Base-by-base conservation (phyloP, 148 eudicot species). In the Spergularia bocconei region DNA sequence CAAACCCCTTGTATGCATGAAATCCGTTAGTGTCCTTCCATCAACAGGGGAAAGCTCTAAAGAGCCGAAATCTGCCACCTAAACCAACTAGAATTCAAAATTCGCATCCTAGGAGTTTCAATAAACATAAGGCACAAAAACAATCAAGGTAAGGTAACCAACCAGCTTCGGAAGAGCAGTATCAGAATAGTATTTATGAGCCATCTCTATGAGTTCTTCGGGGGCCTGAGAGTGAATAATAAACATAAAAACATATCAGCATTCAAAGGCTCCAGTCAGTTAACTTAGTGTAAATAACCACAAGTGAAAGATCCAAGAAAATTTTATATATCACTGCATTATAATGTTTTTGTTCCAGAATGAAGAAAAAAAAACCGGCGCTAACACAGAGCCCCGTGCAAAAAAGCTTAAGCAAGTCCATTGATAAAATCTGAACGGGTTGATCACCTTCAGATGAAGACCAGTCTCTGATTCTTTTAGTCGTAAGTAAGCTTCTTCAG, bases 41-140 rank as follows among this genome's bases (percentile, higher is more conserved):
- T 93, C 98, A 82, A 93, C 98, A 0, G 98, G 98, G 72, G 98
- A 93, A 75, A 93, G 93, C 85, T 93, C 98, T 69, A 93, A 87
- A 7, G 98, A 93, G 63, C 94, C 97, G 86, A 93, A 93, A 87
- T 93, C 98, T 77, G 98, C 91, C 71, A 93, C 98, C 98, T 93
- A 80, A 73, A 77, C 47, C 44, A 70, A 59, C 67, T 62, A 14
- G 64, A 77, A 75, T 65, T 78, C 78, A 83, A 33, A 69, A 20
- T 61, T 55, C 54, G 56, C 60, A 72, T 72, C 67, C 56, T 41
- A 39, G 55, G 50, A 61, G 44, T 66, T 64, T 71, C 25, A 61
- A 21, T 16, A 23, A 60, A 48, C 12, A 5, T 7, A 36, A 25
- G 20, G 59, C 13, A 41, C 14, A 56, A 15, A 15, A 59, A 72